These are phyloP conservation scores for Hypoxylon sp. DNA, from an alignment of 2,329 filamentous ascomycete species.

Conservation along the genomic window DNA sequence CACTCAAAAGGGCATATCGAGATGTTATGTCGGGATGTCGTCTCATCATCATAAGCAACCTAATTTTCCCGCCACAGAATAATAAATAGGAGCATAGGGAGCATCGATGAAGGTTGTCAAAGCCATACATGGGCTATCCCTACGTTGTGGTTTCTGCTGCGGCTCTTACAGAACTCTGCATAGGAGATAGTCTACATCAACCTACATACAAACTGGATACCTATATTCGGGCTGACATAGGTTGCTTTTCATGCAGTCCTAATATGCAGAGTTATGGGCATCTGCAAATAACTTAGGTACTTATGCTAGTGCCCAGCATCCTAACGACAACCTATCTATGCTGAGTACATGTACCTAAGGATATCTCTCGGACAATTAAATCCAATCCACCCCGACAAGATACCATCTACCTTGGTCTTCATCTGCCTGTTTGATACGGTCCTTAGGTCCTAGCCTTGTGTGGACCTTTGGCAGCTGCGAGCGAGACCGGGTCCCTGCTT, in stretches of 20 bases:
- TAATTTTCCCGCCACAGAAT: constrained; percentile 25
- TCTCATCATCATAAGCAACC: constrained; percentile 37
- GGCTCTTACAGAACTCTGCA: constrained; percentile 40
- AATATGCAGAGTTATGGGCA: constrained; percentile 24
- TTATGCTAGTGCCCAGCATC: constrained; percentile 11
- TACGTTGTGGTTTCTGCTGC: constrained; percentile 33
- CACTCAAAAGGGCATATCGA: constrained; percentile 45
- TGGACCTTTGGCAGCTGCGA: constrained; percentile 33
- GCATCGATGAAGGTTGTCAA: constrained; percentile 26
- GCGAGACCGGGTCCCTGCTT: constrained; percentile 47
- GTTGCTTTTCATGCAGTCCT: constrained; percentile 5
- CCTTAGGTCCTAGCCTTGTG: constrained; percentile 21
- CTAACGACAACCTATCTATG: constrained; percentile 10
- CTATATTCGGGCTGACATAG: constrained; percentile 13
- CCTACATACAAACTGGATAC: constrained; percentile 18
- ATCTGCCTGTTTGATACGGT: constrained; percentile 33
- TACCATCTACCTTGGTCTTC: constrained; percentile 10
- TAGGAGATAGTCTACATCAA: constrained; percentile 18
- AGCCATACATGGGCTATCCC: constrained; percentile 38
- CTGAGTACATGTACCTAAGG: constrained; percentile 1
- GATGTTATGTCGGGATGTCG: constrained; percentile 34
- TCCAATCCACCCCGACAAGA: constrained; percentile 12
- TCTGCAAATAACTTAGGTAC: constrained; percentile 27
- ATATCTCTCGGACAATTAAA: constrained; percentile 18
- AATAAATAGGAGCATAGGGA: constrained; percentile 24